Base-by-base conservation (phyloP, 164 flowering plant species). In the Aristolochia contorta region DNA sequence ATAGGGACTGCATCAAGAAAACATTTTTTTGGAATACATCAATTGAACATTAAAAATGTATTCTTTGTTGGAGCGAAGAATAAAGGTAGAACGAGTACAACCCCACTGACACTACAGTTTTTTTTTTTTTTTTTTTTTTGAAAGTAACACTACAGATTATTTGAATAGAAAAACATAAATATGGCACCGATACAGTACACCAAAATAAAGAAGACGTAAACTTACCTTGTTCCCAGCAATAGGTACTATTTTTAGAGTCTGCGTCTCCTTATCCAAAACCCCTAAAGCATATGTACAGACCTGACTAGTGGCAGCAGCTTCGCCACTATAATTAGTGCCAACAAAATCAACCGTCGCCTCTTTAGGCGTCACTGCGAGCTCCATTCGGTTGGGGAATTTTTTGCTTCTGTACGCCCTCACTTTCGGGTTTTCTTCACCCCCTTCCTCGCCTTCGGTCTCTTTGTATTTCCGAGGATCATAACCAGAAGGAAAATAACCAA, bases 211-310 rank as follows among this genome's bases (percentile, higher is more conserved):
- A 32, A 18, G 33, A 41, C 23, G 9, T 12, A 19, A 61, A 20
- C 19, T 41, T n/a, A 91, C 98, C 93, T 83, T 92, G 60, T 89
- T 80, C 19, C 80, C 70, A 21, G 88, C 84, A 74, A 89, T 76
- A 0, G 93, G 96, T 19, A 91, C 79, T 54, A 91, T 74, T 67
- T 78, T 89, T 56, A 89, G 70, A 1, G 76, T 56, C 45, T 72
- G 65, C 0, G 79, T 72, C 33, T 74, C 81, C 74, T 83, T 89
- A 68, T 89, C 95, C 56, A 91, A 69, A 47, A 89, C 80, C 0
- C 95, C 95, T 65, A 91, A 83, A 0, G 86, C 82, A 57, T 84
- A 83, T 10, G 71, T 74, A 49, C 91, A 84, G 30, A 66, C 54
- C 69, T 84, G 86, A 27, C 71, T 63, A 12, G 72, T 63, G 12